Base-by-base conservation (phyloP, 1,139 yeast genomes). In the Saccharomycopsis hybrid region DNA sequence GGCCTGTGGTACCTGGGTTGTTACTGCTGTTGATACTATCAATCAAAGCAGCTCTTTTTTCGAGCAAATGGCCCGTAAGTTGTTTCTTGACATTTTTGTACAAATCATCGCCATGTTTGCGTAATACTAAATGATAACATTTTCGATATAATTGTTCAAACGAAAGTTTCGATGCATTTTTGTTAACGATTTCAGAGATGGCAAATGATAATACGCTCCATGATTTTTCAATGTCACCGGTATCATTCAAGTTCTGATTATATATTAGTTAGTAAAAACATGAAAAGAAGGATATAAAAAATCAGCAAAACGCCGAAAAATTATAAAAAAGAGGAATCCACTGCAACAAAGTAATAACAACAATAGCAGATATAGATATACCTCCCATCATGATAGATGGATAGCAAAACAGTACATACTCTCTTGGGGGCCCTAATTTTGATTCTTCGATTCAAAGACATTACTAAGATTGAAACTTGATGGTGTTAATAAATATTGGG, bases 141-240 rank as follows among this genome's bases (percentile, higher is more conserved):
- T 83, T 79, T 47, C 96, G 71, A 63, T 92, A 92, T 1, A 92
- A 73, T 57, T 82, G 87, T 59, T 89, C 96, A 62, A 87, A 92
- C 1, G 95, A 85, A 33, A 90, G 70, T 53, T 77, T 76, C 3
- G 88, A 79, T 8, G 89, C 90, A 61, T 85, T 80, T 58, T 84
- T 82, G 46, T 74, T 72, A 60, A 84, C 86, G 50, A 92, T 90
- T 60, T 85, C 88, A 30, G 67, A 68, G 42, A 92, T 82, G 32
- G 97, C 97, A 42, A 77, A 72, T n/a, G 84, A 69, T 33, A 92
- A 70, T 1, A 79, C 69, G 2, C 63, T 60, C 97, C 97, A 90
- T 1, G 87, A 74, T 49, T 78, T 74, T 27, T 80, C 81, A 58
- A 80, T 82, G 58, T 84, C 86, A 11, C 78, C 66, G 5, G 69